Evolutionary conservation across 2,329 filamentous ascomycete species (phyloP).

Genomic region (Periglandula ipomoeae): DNA sequence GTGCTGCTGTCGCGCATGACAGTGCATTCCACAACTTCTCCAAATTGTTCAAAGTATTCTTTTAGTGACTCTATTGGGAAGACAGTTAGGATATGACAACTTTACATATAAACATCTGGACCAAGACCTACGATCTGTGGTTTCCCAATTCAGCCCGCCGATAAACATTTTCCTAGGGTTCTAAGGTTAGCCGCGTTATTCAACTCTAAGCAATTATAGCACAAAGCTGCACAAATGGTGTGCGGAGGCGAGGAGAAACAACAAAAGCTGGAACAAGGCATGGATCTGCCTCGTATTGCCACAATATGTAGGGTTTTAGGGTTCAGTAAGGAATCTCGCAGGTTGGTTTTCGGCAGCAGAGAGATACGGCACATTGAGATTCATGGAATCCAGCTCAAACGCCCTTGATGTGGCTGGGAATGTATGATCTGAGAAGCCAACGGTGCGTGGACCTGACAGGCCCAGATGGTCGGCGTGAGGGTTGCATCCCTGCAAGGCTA

Average conservation of each 20-base stretch:
- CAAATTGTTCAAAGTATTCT: constrained; percentile 96
- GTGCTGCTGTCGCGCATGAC: constrained; percentile 98
- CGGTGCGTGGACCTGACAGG: background rate
- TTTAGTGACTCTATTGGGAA: constrained; percentile 73
- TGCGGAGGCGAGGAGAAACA: background rate
- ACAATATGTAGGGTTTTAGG: background rate
- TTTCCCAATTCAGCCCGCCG: constrained; percentile 97
- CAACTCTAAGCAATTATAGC: background rate
- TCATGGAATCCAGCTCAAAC: background rate
- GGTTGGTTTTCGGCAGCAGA: background rate
- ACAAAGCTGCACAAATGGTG: background rate
- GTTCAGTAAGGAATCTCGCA: background rate
- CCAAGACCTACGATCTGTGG: constrained; percentile 75
- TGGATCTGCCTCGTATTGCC: background rate
- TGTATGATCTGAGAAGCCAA: background rate
- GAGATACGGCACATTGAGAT: background rate
- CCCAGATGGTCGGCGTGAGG: background rate
- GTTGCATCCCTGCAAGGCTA: background rate
- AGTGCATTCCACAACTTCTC: constrained; percentile 93
- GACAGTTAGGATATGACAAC: constrained; percentile 8
- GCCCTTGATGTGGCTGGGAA: background rate
- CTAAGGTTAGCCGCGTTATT: constrained; percentile 2
- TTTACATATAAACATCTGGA: background rate
- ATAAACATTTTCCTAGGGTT: constrained; percentile 94
- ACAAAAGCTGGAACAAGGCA: background rate